Evolutionary conservation across 805 yeast species (phyloP).

Genomic region (Scheffersomyces lignosus): DNA sequence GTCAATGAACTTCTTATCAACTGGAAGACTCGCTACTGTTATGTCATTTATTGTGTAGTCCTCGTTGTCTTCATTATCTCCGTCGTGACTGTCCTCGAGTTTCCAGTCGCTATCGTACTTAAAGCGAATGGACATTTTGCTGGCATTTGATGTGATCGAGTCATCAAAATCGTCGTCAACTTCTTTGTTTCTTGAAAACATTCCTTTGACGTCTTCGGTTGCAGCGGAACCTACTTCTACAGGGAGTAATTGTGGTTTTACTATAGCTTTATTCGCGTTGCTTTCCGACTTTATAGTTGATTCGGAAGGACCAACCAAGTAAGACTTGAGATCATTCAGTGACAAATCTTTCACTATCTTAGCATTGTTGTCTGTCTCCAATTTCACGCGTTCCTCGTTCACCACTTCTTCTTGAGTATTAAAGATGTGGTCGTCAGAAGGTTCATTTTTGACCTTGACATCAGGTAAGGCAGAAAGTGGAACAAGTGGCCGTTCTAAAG

Average conservation of each 20-base stretch:
- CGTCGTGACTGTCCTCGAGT: constrained; percentile 39
- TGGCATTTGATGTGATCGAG: background rate
- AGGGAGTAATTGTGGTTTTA: background rate
- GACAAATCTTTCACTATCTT: background rate
- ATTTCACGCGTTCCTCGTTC: background rate
- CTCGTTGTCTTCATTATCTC: constrained; percentile 39
- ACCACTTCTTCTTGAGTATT: background rate
- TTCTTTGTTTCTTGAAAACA: no score
- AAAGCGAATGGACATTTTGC: constrained; percentile 23
- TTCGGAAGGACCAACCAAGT: background rate
- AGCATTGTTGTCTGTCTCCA: background rate
- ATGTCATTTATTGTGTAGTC: constrained; percentile 21
- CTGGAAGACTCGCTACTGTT: constrained; percentile 7
- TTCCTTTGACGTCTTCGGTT: background rate
- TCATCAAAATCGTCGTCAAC: background rate
- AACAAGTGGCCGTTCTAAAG: no score
- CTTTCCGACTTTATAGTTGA: background rate
- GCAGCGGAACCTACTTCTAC: no score
- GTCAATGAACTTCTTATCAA: constrained; percentile 6
- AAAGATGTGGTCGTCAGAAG: background rate
- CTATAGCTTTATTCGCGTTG: no score
- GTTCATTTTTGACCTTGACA: background rate
- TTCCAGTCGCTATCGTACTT: constrained; percentile 39
- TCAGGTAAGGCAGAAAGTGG: no score
- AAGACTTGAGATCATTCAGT: no score